phyloP scores from a whole-genome alignment of 2,329 filamentous ascomycete species.

The Volutella citrinella region DNA sequence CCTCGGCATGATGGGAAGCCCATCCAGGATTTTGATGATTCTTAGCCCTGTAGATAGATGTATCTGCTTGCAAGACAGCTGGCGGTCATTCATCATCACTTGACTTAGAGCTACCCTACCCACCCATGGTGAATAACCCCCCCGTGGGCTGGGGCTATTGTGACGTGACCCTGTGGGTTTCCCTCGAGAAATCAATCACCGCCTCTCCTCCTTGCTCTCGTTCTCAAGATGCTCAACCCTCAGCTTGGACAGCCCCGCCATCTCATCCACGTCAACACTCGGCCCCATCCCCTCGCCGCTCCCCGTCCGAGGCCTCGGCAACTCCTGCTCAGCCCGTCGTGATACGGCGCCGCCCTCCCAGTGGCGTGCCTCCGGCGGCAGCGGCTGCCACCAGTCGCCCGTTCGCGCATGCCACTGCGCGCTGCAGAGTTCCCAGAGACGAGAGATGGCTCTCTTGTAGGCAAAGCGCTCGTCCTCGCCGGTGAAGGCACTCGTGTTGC shows the following conservation, averaged over 20 bases:
- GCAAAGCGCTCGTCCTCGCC: slow-evolving; percentile 82
- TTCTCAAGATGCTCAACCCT: slow-evolving; percentile 32
- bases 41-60: not conserved
- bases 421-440: slow-evolving; percentile 82
- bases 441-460: slow-evolving; percentile 71
- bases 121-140: too few species aligned
- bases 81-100: too few species aligned
- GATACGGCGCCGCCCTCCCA: slow-evolving; percentile 54
- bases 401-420: slow-evolving; percentile 65
- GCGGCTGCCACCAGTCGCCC: slow-evolving; percentile 69
- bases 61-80: slow-evolving; percentile 12
- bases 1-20: slow-evolving; percentile 20
- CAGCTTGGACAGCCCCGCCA: slow-evolving; percentile 39
- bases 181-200: too few species aligned
- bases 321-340: slow-evolving; percentile 13
- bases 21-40: slow-evolving; percentile 5
- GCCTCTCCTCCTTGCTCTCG: slow-evolving; percentile 14
- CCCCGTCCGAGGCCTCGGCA: slow-evolving; percentile 3
- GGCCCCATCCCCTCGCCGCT: slow-evolving; percentile 31
- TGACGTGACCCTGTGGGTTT: too few species aligned
- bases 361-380: slow-evolving; percentile 60
- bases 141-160: too few species aligned
- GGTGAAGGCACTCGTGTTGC: slow-evolving; percentile 64
- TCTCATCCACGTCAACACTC: slow-evolving; percentile 34
- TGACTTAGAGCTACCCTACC: too few species aligned